phyloP scores from a whole-genome alignment of 495 filamentous ascomycete species.

The Parachaetomium inaequale region DNA sequence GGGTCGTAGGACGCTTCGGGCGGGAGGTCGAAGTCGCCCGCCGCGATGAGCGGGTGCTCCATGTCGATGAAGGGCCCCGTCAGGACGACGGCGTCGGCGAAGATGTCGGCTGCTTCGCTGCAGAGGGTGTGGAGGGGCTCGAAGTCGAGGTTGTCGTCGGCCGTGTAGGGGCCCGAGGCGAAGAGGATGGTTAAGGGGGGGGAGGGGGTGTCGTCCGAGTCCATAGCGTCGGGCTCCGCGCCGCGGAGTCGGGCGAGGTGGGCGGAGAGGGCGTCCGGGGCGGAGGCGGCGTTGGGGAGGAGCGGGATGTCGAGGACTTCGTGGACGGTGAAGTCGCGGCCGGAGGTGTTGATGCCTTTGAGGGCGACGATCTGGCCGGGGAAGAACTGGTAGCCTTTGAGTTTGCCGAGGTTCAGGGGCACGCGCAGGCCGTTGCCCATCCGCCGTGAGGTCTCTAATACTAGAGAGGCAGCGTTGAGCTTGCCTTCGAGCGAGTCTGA shows the following conservation, averaged over 20 bases:
- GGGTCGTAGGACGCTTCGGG: constrained; percentile 63
- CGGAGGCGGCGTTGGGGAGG: constrained; percentile 64
- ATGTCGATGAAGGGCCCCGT: constrained; percentile 85
- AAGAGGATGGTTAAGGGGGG: constrained; percentile 70
- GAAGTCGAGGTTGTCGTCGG: constrained; percentile 86
- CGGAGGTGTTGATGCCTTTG: constrained; percentile 79
- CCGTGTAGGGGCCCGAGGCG: constrained; percentile 83
- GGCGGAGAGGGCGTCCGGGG: constrained; percentile 54
- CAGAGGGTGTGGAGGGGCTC: constrained; percentile 80
- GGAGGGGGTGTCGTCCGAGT: constrained; percentile 50
- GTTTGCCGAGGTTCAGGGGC: constrained; percentile 67
- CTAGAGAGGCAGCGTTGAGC: constrained; percentile 74
- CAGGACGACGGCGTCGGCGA: constrained; percentile 76
- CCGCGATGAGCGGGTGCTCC: constrained; percentile 83
- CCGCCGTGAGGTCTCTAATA: constrained; percentile 84
- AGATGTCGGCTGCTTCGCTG: constrained; percentile 65
- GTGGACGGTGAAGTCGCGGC: constrained; percentile 74
- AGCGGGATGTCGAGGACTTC: constrained; percentile 72
- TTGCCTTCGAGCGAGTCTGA: constrained; percentile 80
- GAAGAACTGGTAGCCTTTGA: constrained; percentile 79
- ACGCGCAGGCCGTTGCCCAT: constrained; percentile 77
- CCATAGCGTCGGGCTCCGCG: constrained; percentile 57
- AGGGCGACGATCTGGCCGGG: constrained; percentile 91
- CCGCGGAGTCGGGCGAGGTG: constrained; percentile 62
- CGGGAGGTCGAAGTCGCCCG: constrained; percentile 87